Percentiles rank a stretch among this genome's conserved stretches.
Evolutionary conservation across 148 eudicot genomes (phyloP).

Genomic region (Cornus controversa): DNA sequence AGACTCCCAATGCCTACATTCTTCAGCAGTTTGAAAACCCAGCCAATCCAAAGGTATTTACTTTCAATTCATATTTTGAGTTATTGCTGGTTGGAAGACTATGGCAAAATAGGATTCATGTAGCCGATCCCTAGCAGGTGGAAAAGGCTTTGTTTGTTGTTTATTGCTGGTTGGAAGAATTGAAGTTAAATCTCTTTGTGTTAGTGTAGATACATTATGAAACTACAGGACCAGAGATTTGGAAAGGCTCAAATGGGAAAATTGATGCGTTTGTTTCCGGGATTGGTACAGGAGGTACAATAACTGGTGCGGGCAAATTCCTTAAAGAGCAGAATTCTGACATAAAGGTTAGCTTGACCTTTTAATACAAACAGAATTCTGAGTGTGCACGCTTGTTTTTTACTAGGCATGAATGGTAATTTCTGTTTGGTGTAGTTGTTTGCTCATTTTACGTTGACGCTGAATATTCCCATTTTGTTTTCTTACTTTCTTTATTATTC

Average conservation of each 20-base stretch:
- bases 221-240: slow-evolving; percentile 87
- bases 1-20: slow-evolving; percentile 71
- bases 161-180: background rate
- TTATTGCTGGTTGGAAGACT: background rate
- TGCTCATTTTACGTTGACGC: background rate
- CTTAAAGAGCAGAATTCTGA: slow-evolving; percentile 73
- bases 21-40: slow-evolving; percentile 87
- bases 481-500: background rate
- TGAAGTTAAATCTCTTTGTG: background rate
- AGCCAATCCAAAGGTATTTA: slow-evolving; percentile 75
- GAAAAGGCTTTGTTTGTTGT: background rate
- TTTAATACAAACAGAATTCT: background rate
- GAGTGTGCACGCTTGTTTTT: too few relatives aligned
- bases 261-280: slow-evolving; percentile 75
- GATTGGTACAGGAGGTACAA: slow-evolving; percentile 84
- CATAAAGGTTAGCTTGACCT: slow-evolving; percentile 49
- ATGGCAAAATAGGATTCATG: too few relatives aligned
- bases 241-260: slow-evolving; percentile 73
- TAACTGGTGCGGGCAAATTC: slow-evolving; percentile 69
- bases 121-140: background rate
- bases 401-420: too few relatives aligned
- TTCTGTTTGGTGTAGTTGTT: too few relatives aligned
- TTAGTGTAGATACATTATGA: slow-evolving; percentile 62
- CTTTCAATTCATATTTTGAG: background rate
- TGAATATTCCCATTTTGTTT: background rate